Evolutionary conservation across 2,329 filamentous ascomycete species (phyloP).

Genomic region (Chaetothyriales sp.): DNA sequence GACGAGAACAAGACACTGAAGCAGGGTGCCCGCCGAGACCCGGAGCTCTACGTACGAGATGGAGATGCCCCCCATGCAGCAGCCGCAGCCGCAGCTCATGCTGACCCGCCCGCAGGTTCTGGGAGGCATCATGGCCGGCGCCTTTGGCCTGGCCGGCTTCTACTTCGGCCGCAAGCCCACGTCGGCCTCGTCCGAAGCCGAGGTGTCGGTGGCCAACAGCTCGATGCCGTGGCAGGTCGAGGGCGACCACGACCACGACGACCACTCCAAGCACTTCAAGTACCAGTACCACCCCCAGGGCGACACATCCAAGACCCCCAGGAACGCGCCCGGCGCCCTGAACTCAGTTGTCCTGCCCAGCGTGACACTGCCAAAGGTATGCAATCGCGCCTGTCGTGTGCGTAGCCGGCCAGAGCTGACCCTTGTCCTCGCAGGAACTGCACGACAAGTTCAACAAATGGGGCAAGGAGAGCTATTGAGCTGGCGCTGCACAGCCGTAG

Average conservation of each 20-base stretch:
- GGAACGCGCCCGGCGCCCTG: conserved; percentile 85
- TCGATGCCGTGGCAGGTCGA: conserved; percentile 86
- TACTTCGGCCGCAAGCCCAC: conserved; percentile 71
- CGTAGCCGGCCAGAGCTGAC: conserved; percentile 2
- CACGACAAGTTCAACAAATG: conserved; percentile 99
- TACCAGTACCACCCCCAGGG: conserved; percentile 78
- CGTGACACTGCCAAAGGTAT: conserved; percentile 79
- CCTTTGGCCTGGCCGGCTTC: conserved; percentile 78
- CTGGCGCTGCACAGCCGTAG: no score
- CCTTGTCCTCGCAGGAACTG: conserved; percentile 46
- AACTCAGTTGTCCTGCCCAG: conserved; percentile 91
- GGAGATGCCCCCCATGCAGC: not conserved
- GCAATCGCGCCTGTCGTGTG: conserved; percentile 15
- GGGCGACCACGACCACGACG: conserved; percentile 47
- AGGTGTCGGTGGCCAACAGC: conserved; percentile 58
- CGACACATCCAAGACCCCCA: conserved; percentile 59
- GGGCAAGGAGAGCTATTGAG: conserved; percentile 84
- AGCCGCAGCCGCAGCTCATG: not conserved
- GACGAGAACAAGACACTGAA: conserved; percentile 35
- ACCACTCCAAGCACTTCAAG: conserved; percentile 51
- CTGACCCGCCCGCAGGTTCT: conserved; percentile 52
- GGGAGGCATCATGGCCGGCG: conserved; percentile 76
- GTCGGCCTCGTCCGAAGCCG: conserved; percentile 63
- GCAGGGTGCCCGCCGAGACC: conserved; percentile 54
- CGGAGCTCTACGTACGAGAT: conserved; percentile 56